phyloP scores from a whole-genome alignment of 768 basidiomycete species.

The Coprinopsis strossmayeri region DNA sequence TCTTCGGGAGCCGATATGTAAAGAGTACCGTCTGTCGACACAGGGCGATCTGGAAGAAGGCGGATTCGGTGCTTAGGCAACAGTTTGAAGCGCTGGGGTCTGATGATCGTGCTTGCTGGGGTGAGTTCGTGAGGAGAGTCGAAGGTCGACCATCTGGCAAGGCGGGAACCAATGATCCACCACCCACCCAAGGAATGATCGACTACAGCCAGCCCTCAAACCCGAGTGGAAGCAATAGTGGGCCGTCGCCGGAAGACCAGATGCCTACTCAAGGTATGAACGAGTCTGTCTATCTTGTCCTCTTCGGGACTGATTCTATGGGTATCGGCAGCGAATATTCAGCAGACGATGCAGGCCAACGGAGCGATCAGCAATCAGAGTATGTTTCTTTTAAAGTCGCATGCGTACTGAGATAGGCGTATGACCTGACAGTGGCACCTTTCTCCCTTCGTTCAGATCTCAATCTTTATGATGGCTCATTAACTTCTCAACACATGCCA shows the following conservation, averaged over 20 bases:
- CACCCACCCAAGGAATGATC: not conserved
- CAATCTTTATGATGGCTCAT: slow-evolving; percentile 7
- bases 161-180: not conserved
- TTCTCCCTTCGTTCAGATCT: slow-evolving; percentile 2
- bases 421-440: not conserved
- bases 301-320: not conserved
- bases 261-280: not conserved
- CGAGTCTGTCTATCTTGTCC: not conserved
- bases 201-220: slow-evolving; percentile 4
- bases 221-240: not conserved
- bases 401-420: not conserved
- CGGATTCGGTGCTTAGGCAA: slow-evolving; percentile 37
- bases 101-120: slow-evolving; percentile 59
- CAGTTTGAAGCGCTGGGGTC: slow-evolving; percentile 49
- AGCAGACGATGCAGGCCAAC: not conserved
- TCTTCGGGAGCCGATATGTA: slow-evolving; percentile 66
- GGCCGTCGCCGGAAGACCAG: not conserved
- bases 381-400: slow-evolving; percentile 3
- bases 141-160: slow-evolving; percentile 39
- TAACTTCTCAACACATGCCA: slow-evolving; percentile 5
- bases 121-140: slow-evolving; percentile 57
- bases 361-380: not conserved
- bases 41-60: slow-evolving; percentile 60
- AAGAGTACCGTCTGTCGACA: slow-evolving; percentile 72
- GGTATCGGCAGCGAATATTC: not conserved